Evolutionary conservation across 306 rosid species (phyloP).

Genomic region (Lathyrus sativus): DNA sequence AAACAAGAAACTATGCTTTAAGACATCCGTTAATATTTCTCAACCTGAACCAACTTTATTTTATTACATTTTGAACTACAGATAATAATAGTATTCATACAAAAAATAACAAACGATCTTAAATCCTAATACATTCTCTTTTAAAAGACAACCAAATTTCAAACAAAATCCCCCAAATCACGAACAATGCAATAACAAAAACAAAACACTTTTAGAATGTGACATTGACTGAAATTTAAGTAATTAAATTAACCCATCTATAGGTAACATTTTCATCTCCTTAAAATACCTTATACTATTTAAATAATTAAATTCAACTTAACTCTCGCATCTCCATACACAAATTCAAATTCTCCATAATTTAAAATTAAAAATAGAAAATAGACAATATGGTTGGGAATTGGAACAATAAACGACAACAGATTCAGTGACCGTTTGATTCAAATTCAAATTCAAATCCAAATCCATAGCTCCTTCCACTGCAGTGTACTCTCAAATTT

Average conservation of each 20-base stretch:
- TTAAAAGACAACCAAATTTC: background rate
- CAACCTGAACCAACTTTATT: too few species aligned
- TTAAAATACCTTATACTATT: background rate
- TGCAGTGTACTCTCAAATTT: background rate
- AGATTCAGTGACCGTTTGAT: slow-evolving; percentile 67
- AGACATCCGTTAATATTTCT: too few species aligned
- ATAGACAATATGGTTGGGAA: slow-evolving; percentile 38
- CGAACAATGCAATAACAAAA: background rate
- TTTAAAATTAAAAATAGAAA: background rate
- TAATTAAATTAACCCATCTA: background rate
- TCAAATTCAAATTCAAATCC: slow-evolving; percentile 55
- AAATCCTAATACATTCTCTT: background rate
- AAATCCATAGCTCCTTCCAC: slow-evolving; percentile 23
- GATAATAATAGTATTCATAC: too few species aligned
- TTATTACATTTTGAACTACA: too few species aligned
- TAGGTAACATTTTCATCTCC: background rate
- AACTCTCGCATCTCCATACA: background rate
- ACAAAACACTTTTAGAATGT: background rate
- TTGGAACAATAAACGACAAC: slow-evolving; percentile 42
- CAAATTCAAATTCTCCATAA: slow-evolving; percentile 22
- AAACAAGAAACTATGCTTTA: too few species aligned
- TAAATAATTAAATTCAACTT: background rate
- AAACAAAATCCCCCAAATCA: slow-evolving; percentile 14
- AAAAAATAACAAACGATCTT: background rate
- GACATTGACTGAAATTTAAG: background rate